phyloP scores from a whole-genome alignment of 441 rosid species.

The Gossypium trilobum region DNA sequence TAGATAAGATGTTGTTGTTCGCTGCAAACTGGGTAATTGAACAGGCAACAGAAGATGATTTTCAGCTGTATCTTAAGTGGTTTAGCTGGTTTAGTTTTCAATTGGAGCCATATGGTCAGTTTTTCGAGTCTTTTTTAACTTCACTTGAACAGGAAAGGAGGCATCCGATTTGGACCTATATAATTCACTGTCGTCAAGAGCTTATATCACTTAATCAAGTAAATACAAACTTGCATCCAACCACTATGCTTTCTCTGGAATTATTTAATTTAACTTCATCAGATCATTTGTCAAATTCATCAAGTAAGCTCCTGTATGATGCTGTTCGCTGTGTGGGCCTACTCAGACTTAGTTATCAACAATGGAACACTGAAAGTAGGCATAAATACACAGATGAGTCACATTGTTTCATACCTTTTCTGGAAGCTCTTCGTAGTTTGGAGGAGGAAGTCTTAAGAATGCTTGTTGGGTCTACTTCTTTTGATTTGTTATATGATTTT shows the following conservation, averaged over 20 bases:
- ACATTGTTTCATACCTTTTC: constrained; percentile 34
- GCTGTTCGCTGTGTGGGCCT: constrained; percentile 52
- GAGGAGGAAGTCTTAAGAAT: constrained; percentile 51
- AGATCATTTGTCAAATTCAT: constrained; percentile 24
- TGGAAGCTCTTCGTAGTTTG: constrained; percentile 49
- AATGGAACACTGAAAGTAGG: constrained; percentile 61
- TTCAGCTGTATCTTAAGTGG: constrained; percentile 56
- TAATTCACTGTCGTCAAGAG: constrained; percentile 33
- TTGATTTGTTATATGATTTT: constrained; percentile 38
- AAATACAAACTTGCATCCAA: constrained; percentile 37
- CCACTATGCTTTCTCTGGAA: constrained; percentile 56
- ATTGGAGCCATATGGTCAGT: constrained; percentile 33
- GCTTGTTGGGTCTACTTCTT: constrained; percentile 49
- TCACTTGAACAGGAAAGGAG: constrained; percentile 43
- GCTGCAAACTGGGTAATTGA: constrained; percentile 81
- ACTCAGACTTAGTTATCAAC: constrained; percentile 60
- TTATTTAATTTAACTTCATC: constrained; percentile 42
- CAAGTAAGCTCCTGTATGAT: constrained; percentile 32
- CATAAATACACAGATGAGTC: constrained; percentile 30
- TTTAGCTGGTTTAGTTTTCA: constrained; percentile 61
- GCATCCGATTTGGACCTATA: constrained; percentile 71
- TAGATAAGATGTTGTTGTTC: constrained; percentile 43
- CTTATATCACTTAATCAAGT: constrained; percentile 35
- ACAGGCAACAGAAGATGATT: constrained; percentile 70
- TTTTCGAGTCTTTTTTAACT: constrained; percentile 36